phyloP scores from a whole-genome alignment of 2,329 filamentous ascomycete genomes.

The Lizonia empirigonia region DNA sequence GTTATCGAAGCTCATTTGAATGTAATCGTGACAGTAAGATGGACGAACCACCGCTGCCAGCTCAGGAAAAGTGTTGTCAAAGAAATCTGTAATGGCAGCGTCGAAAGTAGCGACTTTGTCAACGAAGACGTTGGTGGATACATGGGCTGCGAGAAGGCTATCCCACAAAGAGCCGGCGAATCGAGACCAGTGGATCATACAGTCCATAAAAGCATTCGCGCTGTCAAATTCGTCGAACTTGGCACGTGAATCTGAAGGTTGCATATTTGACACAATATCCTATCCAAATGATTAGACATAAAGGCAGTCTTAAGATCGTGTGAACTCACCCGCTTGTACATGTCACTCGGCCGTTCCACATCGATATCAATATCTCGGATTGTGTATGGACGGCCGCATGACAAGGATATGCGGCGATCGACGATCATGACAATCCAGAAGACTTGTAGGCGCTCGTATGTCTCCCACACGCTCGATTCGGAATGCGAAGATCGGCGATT shows the following conservation, averaged over 20 bases:
- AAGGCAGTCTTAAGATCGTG: neutral
- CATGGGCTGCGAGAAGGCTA: slow-evolving; percentile 17
- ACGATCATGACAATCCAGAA: slow-evolving; percentile 39
- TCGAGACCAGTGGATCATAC: slow-evolving; percentile 34
- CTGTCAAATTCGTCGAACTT: neutral
- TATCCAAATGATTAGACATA: neutral
- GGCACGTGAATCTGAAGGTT: neutral
- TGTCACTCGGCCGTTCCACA: slow-evolving; percentile 28
- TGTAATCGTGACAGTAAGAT: neutral
- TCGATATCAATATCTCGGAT: slow-evolving; percentile 38
- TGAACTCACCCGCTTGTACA: slow-evolving; percentile 28
- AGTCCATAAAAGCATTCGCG: slow-evolving; percentile 22
- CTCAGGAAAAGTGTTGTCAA: slow-evolving; percentile 10
- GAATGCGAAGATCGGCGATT: slow-evolving; percentile 34
- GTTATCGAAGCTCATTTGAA: slow-evolving; percentile 29
- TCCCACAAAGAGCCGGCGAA: slow-evolving; percentile 34
- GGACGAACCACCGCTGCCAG: neutral
- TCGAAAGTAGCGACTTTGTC: slow-evolving; percentile 21
- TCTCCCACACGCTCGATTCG: slow-evolving; percentile 20
- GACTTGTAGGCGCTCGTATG: slow-evolving; percentile 32
- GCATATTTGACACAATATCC: neutral
- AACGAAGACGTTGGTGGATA: slow-evolving; percentile 2
- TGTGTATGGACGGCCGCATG: slow-evolving; percentile 39
- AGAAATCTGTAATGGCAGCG: slow-evolving; percentile 14
- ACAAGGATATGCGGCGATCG: slow-evolving; percentile 39